A percentile compares a stretch with the other conserved stretches of the same genome.
Evolutionary conservation across 495 filamentous ascomycete species (phyloP).

Genomic region (Daldinia loculata): DNA sequence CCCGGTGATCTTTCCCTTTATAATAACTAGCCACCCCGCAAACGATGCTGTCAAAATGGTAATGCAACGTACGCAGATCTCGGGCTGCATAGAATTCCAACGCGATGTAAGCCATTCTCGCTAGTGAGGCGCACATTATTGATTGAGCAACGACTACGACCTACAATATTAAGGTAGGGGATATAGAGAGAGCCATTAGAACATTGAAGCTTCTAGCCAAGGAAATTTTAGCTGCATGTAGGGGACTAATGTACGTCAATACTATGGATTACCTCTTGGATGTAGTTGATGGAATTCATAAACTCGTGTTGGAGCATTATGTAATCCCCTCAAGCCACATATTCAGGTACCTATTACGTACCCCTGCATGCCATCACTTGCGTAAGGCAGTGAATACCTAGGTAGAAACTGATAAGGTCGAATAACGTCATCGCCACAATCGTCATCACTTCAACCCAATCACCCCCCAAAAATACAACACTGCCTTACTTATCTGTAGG

Average conservation of each 20-base stretch:
- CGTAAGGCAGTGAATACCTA: background rate
- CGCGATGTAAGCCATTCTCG: conserved; percentile 11
- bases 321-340: background rate
- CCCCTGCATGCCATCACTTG: background rate
- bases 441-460: conserved; percentile 20
- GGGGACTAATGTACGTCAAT: background rate
- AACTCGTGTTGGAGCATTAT: background rate
- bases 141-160: background rate
- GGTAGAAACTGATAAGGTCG: conserved; percentile 25
- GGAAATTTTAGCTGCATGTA: background rate
- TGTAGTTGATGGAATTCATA: too few relatives aligned
- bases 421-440: conserved; percentile 37
- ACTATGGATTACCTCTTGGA: too few relatives aligned
- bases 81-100: conserved; percentile 32
- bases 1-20: conserved; percentile 33
- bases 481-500: background rate
- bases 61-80: conserved; percentile 8
- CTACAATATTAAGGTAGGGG: background rate
- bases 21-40: conserved; percentile 31
- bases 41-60: conserved; percentile 35
- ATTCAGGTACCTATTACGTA: background rate
- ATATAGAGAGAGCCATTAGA: background rate
- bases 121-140: background rate
- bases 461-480: background rate
- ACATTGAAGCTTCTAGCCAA: background rate